Evolutionary conservation across 1,139 yeast genomes (phyloP), one percentile per base, ranked within the genome.

Genomic region (Casaregolazyma suthepensis): DNA sequence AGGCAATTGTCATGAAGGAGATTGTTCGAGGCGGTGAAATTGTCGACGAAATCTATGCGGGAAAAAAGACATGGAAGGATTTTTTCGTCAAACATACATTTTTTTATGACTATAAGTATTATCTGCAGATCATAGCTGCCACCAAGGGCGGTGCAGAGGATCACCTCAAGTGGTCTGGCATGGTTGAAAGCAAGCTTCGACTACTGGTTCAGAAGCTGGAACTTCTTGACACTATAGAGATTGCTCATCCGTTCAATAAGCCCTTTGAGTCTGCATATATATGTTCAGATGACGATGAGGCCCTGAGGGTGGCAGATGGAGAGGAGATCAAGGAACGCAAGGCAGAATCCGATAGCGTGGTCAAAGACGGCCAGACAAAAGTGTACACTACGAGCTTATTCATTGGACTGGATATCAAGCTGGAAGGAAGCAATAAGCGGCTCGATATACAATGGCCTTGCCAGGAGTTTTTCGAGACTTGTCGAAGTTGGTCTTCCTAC

Each of bases 371-470:
- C 12, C 59, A 63, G 29, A 62, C 66, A 20, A 61, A 63, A 56
- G 73, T 89, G 12, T 86, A 85, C 66, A 71, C 91, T 10, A 85
- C 95, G 13, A 85, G 87, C 48, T 74, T 90, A 58, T 94, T 78
- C 68, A 81, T 93, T 59, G 99, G 98, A 0, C 72, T 93, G 51
- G 83, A 84, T 45, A 76, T 91, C 40, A 76, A 79, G 56, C 70
- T 85, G 53, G 77, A 75, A 57, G 70, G 68, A 20, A 61, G 59
- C n/a, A 61, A 67, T 45, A 70, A 72, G 53, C 85, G 83, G 62
- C 76, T 93, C 57, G 97, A 93, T 66, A 86, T 93, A 52, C 96
- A 89, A 63, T 79, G 85, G 61, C 97, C 98, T 9, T 91, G 98
- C 66, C 79, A 89, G 18, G 99, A 93, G 57, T 93, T 91, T 67